These are phyloP conservation scores for Capsicum pubescens DNA, from an alignment of 257 asterid genomes.

Conservation along the genomic window DNA sequence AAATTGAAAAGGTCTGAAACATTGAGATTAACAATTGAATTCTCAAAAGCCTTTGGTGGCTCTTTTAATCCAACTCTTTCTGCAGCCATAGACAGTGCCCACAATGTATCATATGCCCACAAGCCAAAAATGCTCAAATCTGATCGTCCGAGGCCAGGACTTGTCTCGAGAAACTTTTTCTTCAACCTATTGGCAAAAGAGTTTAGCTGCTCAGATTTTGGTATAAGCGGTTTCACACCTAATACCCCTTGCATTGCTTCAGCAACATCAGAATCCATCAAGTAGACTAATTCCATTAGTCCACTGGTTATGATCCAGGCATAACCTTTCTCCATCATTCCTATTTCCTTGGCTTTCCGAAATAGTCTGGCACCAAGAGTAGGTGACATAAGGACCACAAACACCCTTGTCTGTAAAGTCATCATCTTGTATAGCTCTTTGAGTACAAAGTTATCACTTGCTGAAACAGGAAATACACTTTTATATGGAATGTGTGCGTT, in stretches of 20 bases:
- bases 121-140: slow-evolving; percentile 39
- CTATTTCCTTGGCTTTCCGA: slow-evolving; percentile 41
- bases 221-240: slow-evolving; percentile 51
- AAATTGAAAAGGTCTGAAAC: slow-evolving; percentile 32
- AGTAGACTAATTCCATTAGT: slow-evolving; percentile 36
- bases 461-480: slow-evolving; percentile 46
- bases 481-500: slow-evolving; percentile 43
- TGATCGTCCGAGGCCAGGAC: slow-evolving; percentile 24
- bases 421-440: slow-evolving; percentile 49
- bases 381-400: slow-evolving; percentile 43
- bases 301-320: slow-evolving; percentile 50
- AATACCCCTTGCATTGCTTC: slow-evolving; percentile 59
- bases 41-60: slow-evolving; percentile 8
- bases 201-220: slow-evolving; percentile 31
- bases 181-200: slow-evolving; percentile 30
- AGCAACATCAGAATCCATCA: slow-evolving; percentile 31
- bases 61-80: slow-evolving; percentile 39
- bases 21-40: slow-evolving; percentile 12
- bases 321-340: slow-evolving; percentile 56
- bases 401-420: slow-evolving; percentile 52
- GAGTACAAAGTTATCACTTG: slow-evolving; percentile 43
- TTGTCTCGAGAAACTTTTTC: slow-evolving; percentile 27
- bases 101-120: slow-evolving; percentile 59
- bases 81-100: slow-evolving; percentile 58
- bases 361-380: slow-evolving; percentile 42